Evolutionary conservation across 2,329 filamentous ascomycete species (phyloP), one percentile per base, ranked within the genome.

Genomic region (Botrytis paeoniae): DNA sequence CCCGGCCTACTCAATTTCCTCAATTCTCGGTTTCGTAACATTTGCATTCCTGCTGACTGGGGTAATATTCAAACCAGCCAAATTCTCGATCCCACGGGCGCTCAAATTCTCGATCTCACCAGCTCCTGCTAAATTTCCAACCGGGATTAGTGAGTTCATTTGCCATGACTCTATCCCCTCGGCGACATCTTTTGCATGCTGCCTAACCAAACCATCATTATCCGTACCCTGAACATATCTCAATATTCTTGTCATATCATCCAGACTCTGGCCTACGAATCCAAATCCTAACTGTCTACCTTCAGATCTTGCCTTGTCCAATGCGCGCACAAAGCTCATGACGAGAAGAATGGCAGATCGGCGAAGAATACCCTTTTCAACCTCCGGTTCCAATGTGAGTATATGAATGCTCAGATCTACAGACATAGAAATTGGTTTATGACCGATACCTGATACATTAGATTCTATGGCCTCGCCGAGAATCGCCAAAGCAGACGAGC

Each of bases 401-500:
- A 92, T 85, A 69, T 87, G 85, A 72, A 93, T 82, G 71, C 87
- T 88, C 39, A 92, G 83, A 75, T 93, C 91, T 18, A 93, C 83
- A 1, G 86, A 86, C 2, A 85, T 84, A 16, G 87, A 86, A 20
- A 88, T 84, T 25, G 89, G 77, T 10, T 82, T 80, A 0, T 88
- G 80, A 1, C 88, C 87, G 39, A 91, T 81, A 0, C 88, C 89
- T 1, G 82, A 81, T 6, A 91, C 82, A 75, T 89, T 90, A 1
- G 85, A 87, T 79, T 93, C 90, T 39, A 93, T 81, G 0, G 85
- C 85, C 1, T 82, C 82, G 0, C 87, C 87, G 61, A 94, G 84
- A 64, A 94, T 86, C 7, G 90, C 91, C 10, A 94, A 80, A 6
- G 91, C 89, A 35, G 91, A 93, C 22, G 91, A 83, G 1, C 92